Evolutionary conservation across 495 filamentous ascomycete genomes (phyloP), one percentile per base, ranked within the genome.

Genomic region (Talaromyces liani): DNA sequence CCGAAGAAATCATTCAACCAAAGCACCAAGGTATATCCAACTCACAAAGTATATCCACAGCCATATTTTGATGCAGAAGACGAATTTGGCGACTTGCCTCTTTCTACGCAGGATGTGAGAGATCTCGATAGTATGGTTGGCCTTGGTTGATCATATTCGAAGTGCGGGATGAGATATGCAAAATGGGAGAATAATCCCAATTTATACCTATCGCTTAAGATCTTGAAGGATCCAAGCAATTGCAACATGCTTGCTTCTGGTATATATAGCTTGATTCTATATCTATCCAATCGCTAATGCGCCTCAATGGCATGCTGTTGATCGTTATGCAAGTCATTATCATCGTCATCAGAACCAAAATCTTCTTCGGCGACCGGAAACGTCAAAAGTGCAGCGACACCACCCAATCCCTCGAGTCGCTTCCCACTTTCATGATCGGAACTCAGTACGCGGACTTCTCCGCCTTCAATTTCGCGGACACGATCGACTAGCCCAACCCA

Each of bases 401-500:
- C 89, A 1, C 94, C 93, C 63, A 98, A 69, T 3, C 84, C 86
- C 63, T 96, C 93, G 51, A 98, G 75, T 62, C 92, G 77, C 74
- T 88, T 87, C 18, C 94, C 94, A 77, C 94, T 97, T 78, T 97
- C 94, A 73, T 98, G 93, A 68, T 94, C 88, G 65, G 88, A 92
- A 68, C 95, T 98, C 53, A 98, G 74, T 27, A 97, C 80, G 58
- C 92, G 85, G 1, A 90, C 88, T 68, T 97, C 92, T 0, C 94
- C 94, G 36, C 95, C 95, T 58, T 89, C 86, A 3, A 80, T 73
- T 57, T 88, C 89, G 67, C 88, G 88, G n/a, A 98, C 94, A 54
- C 87, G 89, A 72, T 98, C 94, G 47, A 97, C 93, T 66, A 98
- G 80, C 24, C 77, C 74, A 4, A 98, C 95, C 82, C 90, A 97